These are phyloP conservation scores for Fusarium sp. DNA, from an alignment of 2,329 filamentous ascomycete species.

Conservation along the genomic window DNA sequence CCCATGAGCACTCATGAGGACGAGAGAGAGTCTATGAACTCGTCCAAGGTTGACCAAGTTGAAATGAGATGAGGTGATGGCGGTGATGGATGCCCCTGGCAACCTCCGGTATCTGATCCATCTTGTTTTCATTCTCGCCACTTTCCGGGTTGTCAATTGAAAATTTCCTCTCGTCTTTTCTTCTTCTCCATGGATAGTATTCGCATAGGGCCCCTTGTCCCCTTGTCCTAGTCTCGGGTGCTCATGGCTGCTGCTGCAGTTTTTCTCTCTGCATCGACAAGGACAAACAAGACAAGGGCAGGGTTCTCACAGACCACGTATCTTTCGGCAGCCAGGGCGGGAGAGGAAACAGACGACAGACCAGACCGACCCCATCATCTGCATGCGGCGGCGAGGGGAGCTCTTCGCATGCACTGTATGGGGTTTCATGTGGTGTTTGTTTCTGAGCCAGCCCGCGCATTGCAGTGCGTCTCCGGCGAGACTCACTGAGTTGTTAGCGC, in stretches of 20 bases:
- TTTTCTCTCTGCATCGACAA: constrained; percentile 12
- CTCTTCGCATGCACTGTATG: constrained; percentile 21
- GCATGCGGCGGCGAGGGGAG: constrained; percentile 16
- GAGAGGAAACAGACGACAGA: constrained; percentile 10
- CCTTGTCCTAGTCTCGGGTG: constrained; percentile 6
- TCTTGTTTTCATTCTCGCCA: constrained; percentile 21
- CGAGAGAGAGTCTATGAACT: background rate
- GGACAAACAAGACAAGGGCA: constrained; percentile 1
- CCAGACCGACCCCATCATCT: constrained; percentile 21
- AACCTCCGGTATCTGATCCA: constrained; percentile 23
- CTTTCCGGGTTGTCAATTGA: constrained; percentile 9
- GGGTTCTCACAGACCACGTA: constrained; percentile 33
- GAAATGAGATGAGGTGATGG: constrained; percentile 15
- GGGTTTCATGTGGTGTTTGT: constrained; percentile 13
- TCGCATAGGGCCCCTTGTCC: background rate
- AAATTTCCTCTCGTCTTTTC: constrained; percentile 1
- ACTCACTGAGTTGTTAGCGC: constrained; percentile 24
- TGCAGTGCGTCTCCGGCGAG: constrained; percentile 10
- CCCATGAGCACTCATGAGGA: background rate
- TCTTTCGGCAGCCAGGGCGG: constrained; percentile 30
- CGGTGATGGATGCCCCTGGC: constrained; percentile 31
- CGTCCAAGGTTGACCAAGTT: constrained; percentile 22
- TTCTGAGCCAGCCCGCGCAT: constrained; percentile 7
- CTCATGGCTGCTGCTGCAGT: background rate
- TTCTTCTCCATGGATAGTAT: background rate